Conservation (phyloP, 768 basidiomycete genomes). For the Suillus fuscotomentosus region DNA sequence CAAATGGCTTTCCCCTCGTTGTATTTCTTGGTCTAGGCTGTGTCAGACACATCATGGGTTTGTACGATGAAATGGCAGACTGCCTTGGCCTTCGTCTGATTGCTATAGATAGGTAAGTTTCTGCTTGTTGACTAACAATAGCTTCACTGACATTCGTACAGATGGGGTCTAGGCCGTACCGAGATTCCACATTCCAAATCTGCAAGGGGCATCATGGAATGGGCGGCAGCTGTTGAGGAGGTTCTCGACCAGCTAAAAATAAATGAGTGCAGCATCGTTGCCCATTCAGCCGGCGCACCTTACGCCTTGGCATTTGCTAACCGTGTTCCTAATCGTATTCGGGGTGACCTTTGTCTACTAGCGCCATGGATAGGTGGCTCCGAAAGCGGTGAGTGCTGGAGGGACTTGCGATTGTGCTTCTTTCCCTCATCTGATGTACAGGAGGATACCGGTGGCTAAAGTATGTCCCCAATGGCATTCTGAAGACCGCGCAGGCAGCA, state of each 20-base stretch:
- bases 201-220: conserved; percentile 81
- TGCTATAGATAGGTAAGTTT: conserved; percentile 82
- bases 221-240: conserved; percentile 89
- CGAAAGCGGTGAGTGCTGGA: conserved; percentile 62
- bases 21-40: conserved; percentile 93
- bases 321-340: conserved; percentile 68
- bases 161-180: conserved; percentile 93
- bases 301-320: conserved; percentile 90
- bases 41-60: conserved; percentile 90
- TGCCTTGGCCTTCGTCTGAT: conserved; percentile 85
- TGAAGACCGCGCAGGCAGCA: conserved; percentile 94
- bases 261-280: conserved; percentile 82
- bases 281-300: conserved; percentile 94
- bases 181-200: conserved; percentile 62
- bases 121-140: background rate
- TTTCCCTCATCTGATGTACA: conserved; percentile 28
- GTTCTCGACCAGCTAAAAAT: conserved; percentile 81
- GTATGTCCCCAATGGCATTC: conserved; percentile 89
- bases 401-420: conserved; percentile 2
- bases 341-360: conserved; percentile 82
- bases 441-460: conserved; percentile 95
- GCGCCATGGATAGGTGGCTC: conserved; percentile 96
- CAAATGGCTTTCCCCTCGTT: conserved; percentile 83
- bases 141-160: conserved; percentile 23
- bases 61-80: conserved; percentile 96